Base-by-base conservation (phyloP, 163 green algal genomes). In the Chlamydomonas reinhardtii region DNA sequence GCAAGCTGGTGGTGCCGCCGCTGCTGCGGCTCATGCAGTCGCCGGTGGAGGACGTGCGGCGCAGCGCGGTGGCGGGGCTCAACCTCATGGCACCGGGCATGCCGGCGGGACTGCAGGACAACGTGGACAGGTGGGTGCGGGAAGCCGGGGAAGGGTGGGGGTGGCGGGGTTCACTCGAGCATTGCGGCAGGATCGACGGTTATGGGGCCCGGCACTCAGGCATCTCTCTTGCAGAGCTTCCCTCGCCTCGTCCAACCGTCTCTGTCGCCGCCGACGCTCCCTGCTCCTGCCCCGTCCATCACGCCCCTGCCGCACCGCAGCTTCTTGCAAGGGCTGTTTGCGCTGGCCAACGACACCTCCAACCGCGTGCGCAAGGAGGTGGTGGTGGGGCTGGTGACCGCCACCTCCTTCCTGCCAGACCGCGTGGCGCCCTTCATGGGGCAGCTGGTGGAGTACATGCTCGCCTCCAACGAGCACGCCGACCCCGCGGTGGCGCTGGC, bases 401-500 rank as follows among this genome's bases (percentile, higher is more conserved):
- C 97, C 76, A 89, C 97, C 56, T 70, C 92, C 5, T 84, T 94
- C 19, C 91, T 94, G 79, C 93, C 94, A 0, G 92, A 97, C 27
- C 82, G 88, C 34, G 92, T 98, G 83, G 66, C 90, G 83, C 85
- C 91, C 22, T 94, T 95, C 82, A 87, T 98, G 84, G 16, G 24
- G 15, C 88, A 95, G 85, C 87, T 98, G 61, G 94, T 98, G 34
- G 93, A 98, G 88, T 98, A 98, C 94, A 98, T 98, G 96, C 91
- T 98, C 52, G 86, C 90, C 31, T 94, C 89, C 29, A 98, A 95
- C 31, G 92, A 96, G 91, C 95, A 99, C 76, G 76, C 73, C 9
- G 96, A 99, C 84, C 89, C 96, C 70, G 90, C 83, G 9, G 94
- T 98, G n/a, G 97, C 97, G 2, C 83, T 99, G 25, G 98, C 99